Evolutionary conservation across 257 asterid genomes (phyloP).

Genomic region (Handroanthus guayacan): DNA sequence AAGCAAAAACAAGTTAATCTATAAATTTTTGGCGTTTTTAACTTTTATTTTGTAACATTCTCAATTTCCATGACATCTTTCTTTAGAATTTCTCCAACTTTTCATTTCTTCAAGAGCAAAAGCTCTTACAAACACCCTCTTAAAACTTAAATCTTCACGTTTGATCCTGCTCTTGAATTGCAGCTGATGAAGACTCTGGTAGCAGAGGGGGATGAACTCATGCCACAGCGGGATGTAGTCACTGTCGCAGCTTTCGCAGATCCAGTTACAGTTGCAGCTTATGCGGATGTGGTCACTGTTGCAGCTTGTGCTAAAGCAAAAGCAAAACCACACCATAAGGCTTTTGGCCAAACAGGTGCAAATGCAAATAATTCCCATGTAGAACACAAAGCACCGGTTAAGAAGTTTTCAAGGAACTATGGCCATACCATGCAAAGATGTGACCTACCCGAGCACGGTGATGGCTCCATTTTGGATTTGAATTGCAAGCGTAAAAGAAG

Average conservation of each 20-base stretch:
- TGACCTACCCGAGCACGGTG: neutral
- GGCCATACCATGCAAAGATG: constrained; percentile 23
- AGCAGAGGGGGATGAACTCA: constrained; percentile 52
- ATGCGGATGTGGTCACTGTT: neutral
- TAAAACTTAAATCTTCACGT: neutral
- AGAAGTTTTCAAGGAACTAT: constrained; percentile 39
- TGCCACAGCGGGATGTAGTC: constrained; percentile 45
- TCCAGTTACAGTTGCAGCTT: no score
- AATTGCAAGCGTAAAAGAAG: constrained; percentile 31
- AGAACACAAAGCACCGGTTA: neutral
- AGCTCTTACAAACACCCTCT: neutral
- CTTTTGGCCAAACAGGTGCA: neutral
- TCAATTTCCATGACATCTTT: no score
- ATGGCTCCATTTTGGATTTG: neutral
- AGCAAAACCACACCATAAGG: neutral
- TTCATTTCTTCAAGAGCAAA: no score
- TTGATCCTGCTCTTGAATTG: neutral
- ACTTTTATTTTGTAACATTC: no score
- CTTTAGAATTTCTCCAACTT: no score
- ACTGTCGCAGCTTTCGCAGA: neutral
- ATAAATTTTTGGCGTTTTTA: no score
- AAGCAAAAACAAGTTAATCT: no score
- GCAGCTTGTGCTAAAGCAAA: constrained; percentile 19
- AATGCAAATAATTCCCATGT: constrained; percentile 15
- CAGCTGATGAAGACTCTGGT: constrained; percentile 53